A percentile compares a stretch with the other conserved stretches of the same genome.
Conservation (phyloP, 768 basidiomycete species). For the Amanita inopinata region DNA sequence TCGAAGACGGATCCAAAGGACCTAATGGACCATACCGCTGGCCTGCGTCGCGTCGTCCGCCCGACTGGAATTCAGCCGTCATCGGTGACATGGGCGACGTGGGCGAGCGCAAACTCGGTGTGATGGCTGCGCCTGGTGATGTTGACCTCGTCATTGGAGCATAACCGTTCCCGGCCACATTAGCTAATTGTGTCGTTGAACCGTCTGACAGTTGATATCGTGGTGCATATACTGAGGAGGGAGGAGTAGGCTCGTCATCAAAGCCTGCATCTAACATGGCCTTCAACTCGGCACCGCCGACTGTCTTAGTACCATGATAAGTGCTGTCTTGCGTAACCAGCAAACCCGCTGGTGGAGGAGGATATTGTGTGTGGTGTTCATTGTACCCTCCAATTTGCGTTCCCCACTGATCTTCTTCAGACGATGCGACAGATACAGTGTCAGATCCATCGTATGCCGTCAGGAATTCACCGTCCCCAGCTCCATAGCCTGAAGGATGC, state of each 20-base stretch:
- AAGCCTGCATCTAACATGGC: constrained; percentile 91
- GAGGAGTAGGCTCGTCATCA: constrained; percentile 56
- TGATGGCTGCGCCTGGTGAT: constrained; percentile 27
- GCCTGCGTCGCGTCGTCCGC: constrained; percentile 12
- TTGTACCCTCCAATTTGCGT: constrained; percentile 93
- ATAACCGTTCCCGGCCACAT: constrained; percentile 42
- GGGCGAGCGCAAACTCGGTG: constrained; percentile 28
- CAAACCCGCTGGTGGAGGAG: constrained; percentile 78
- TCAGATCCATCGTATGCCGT: constrained; percentile 72
- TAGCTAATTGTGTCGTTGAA: constrained; percentile 32
- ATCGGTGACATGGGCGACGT: constrained; percentile 26
- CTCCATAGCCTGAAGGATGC: constrained; percentile 58
- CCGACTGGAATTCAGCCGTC: constrained; percentile 10
- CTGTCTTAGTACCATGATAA: constrained; percentile 31
- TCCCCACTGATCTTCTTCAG: constrained; percentile 96
- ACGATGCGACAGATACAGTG: constrained; percentile 69
- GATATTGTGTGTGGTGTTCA: constrained; percentile 68
- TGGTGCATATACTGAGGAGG: constrained; percentile 31
- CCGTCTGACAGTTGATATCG: constrained; percentile 60
- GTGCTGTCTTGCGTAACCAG: constrained; percentile 28
- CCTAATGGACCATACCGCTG: constrained; percentile 45
- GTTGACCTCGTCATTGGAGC: constrained; percentile 42
- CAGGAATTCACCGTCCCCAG: constrained; percentile 55
- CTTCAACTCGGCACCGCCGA: constrained; percentile 73
- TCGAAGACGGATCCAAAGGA: constrained; percentile 51